Base-by-base conservation (phyloP, 2,329 filamentous ascomycete species). In the Alternaria triticimaculans region DNA sequence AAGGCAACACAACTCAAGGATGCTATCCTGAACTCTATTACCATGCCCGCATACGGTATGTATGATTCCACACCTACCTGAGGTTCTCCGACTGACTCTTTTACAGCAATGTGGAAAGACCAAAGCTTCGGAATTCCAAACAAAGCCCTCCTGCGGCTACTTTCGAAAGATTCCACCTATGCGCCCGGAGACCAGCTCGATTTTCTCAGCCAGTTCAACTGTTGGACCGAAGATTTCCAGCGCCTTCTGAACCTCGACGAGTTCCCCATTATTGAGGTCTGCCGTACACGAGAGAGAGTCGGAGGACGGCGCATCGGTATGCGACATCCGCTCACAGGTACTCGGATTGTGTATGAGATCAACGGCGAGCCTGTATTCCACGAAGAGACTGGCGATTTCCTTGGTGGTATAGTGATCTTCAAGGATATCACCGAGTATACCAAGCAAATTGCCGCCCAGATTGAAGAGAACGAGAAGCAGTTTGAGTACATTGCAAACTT, bases 1-100 rank as follows among this genome's bases (percentile, higher is more conserved):
- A 95, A 94, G 75, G 87, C 92, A 58, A 88, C 87, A 8, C 84
- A 89, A 55, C 88, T 95, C 82, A 94, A 94, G 77, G 91, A 94
- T 74, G 91, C 91, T 1, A 84, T 94, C 18, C 81, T 95, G 7
- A 91, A 93, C 73, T 92, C 89, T 43, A 92, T 92, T 25, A 87
- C 88, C 64, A 89, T 92, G 74, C 92, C 92, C 0, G 90, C 93
- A 21, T 82, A 94, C 48, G 90, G 71, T 74, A 56, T 26, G 71
- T 71, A 33, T 15, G 11, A 6, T 49, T 25, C 49, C 53, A n/a
- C 23, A 26, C 15, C 46, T 15, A 12, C 20, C 15, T 18, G 37
- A 41, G 37, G 14, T 3, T 15, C 20, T 45, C 28, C 8, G n/a
- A 33, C 48, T 55, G 7, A 63, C 20, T n/a, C 21, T 55, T 26